Evolutionary conservation across 371 early-diverging fungal genomes (phyloP), one percentile per base, ranked within the genome.

Genomic region (Edhazardia aedis): DNA sequence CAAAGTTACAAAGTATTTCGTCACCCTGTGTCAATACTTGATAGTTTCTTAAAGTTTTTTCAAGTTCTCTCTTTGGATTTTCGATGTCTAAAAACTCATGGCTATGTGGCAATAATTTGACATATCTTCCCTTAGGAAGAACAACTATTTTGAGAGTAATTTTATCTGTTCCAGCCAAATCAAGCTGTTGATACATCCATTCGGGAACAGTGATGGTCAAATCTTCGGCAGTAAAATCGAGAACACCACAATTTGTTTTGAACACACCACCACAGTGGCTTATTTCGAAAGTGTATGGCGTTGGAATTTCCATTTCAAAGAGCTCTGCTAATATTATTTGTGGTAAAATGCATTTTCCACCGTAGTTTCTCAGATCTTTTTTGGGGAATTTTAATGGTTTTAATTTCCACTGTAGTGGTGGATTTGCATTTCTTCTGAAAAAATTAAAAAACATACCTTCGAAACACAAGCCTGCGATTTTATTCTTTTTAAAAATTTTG

Each of bases 281-380:
- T 33, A 74, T 68, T 58, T 67, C 65, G 53, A 74, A 74, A 18
- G 56, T 62, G 50, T 69, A 74, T 7, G 74, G 74, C 11, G 65
- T 59, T 24, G 58, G 62, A 4, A 69, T 56, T 27, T 74, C 59
- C 16, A 53, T 40, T 4, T 38, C 25, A 12, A 66, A 55, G 3
- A 74, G 54, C 22, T 63, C 67, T 24, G 49, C 57, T 26, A 74
- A 44, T 37, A 68, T 39, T 3, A 52, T 40, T 22, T 64, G 57
- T 12, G 74, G 74, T 0, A 70, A 60, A 26, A 69, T 30, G 16
- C 65, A 55, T 47, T 69, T 74, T n/a, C 71, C 71, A 1, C 65
- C 52, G 39, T 56, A 67, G 51, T 74, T 60, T 40, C 65, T 60
- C 36, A 37, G 24, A 23, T 51, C 57, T 1, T 53, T 53, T 45